A percentile compares a stretch with the other conserved stretches of the same genome.
phyloP scores from a whole-genome alignment of 768 basidiomycete species.

The Clavaria fumosa region DNA sequence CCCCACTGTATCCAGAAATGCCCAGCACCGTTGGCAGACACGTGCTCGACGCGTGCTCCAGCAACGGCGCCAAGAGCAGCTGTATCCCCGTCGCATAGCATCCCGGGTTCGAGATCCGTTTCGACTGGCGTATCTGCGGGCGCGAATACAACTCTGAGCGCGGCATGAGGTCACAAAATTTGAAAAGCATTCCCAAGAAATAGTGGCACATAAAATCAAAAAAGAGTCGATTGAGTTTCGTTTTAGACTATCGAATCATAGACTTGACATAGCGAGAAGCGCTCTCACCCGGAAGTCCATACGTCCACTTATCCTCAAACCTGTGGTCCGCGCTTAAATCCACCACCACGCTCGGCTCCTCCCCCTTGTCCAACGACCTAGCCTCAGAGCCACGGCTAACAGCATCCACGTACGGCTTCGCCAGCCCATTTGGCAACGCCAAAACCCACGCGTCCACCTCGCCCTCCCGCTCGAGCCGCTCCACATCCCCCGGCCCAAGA shows the following conservation, averaged over 20 bases:
- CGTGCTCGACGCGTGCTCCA: slow-evolving; percentile 47
- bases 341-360: slow-evolving; percentile 83
- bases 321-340: slow-evolving; percentile 92
- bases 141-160: slow-evolving; percentile 87
- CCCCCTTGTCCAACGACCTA: slow-evolving; percentile 32
- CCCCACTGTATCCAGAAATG: slow-evolving; percentile 89
- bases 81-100: slow-evolving; percentile 94
- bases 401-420: slow-evolving; percentile 94
- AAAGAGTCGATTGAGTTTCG: slow-evolving; percentile 22
- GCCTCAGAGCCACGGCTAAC: slow-evolving; percentile 60
- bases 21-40: slow-evolving; percentile 79
- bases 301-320: slow-evolving; percentile 91
- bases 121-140: slow-evolving; percentile 45
- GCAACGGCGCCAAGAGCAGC: slow-evolving; percentile 79
- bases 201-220: slow-evolving; percentile 15
- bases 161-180: too few species aligned
- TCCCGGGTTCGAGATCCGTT: slow-evolving; percentile 91
- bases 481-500: slow-evolving; percentile 62
- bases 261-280: slow-evolving; percentile 22
- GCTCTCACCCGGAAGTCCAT: slow-evolving; percentile 94
- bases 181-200: too few species aligned
- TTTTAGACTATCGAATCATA: slow-evolving; percentile 14
- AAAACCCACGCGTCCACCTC: slow-evolving; percentile 98
- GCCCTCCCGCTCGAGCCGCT: slow-evolving; percentile 75
- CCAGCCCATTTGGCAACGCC: slow-evolving; percentile 95